phyloP scores from a whole-genome alignment of 495 filamentous ascomycete species.

The Hapsidospora chrysogenum region DNA sequence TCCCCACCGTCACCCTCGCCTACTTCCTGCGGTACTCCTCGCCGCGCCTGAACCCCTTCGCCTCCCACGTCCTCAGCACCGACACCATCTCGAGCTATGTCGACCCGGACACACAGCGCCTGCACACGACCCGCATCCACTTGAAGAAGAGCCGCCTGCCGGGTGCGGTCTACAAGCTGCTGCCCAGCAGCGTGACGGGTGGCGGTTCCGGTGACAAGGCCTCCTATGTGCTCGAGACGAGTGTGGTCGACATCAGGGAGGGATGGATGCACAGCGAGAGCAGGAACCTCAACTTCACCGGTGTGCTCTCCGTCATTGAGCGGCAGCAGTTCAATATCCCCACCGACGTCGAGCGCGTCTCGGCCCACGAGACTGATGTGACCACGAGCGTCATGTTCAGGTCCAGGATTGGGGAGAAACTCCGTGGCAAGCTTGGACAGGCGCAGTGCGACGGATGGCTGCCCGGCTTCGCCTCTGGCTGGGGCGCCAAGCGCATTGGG shows the following conservation, averaged over 20 bases:
- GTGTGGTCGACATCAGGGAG: conserved; percentile 72
- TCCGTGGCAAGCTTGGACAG: conserved; percentile 32
- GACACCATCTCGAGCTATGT: conserved; percentile 83
- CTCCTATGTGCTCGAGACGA: conserved; percentile 83
- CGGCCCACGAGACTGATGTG: conserved; percentile 44
- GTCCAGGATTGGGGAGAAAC: conserved; percentile 60
- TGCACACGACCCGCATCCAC: conserved; percentile 81
- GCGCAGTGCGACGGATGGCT: conserved; percentile 12
- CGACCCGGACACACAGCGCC: conserved; percentile 60
- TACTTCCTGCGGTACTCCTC: conserved; percentile 96
- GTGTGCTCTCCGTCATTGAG: conserved; percentile 84
- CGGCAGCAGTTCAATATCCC: conserved; percentile 57
- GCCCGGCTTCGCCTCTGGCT: conserved; percentile 25
- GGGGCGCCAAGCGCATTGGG: conserved; percentile 71
- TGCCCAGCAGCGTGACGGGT: conserved; percentile 51
- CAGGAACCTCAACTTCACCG: conserved; percentile 76
- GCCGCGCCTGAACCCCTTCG: conserved; percentile 64
- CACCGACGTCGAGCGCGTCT: conserved; percentile 23
- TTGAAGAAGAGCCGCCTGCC: conserved; percentile 88
- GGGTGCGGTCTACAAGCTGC: conserved; percentile 60
- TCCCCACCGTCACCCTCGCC: conserved; percentile 79
- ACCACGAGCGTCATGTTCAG: conserved; percentile 71
- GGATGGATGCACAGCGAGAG: conserved; percentile 81
- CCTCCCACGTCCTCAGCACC: conserved; percentile 85
- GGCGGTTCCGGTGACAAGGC: conserved; percentile 58